Conservation (phyloP, 1,284 basidiomycete species). For the Rhizoctonia solani region DNA sequence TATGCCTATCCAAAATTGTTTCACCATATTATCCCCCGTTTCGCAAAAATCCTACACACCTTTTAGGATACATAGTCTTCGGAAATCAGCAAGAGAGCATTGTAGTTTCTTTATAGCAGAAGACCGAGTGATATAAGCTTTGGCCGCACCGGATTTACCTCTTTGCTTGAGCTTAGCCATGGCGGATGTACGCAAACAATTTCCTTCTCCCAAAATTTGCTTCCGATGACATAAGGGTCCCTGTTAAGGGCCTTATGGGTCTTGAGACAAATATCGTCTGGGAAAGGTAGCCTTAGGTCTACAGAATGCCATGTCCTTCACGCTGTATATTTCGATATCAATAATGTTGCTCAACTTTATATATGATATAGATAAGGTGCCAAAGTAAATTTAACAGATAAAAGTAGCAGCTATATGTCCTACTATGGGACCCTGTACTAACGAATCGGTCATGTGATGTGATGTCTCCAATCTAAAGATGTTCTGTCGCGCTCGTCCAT, state of each 20-base stretch:
- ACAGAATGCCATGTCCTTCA: too few relatives aligned
- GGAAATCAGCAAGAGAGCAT: constrained; percentile 95
- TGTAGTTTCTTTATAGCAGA: constrained; percentile 91
- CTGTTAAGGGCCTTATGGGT: background rate
- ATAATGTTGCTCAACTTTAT: too few relatives aligned
- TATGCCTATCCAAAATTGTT: constrained; percentile 67
- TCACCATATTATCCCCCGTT: constrained; percentile 19
- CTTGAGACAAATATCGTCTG: too few relatives aligned
- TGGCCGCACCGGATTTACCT: constrained; percentile 92
- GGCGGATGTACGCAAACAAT: constrained; percentile 13
- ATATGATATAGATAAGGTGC: too few relatives aligned
- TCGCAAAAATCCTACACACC: constrained; percentile 55
- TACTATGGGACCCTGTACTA: too few relatives aligned
- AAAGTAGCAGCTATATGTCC: too few relatives aligned
- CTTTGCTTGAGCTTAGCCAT: constrained; percentile 92
- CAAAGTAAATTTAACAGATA: too few relatives aligned
- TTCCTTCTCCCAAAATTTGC: constrained; percentile 31
- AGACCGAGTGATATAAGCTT: constrained; percentile 92
- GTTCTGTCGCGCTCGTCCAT: constrained; percentile 3
- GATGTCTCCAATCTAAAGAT: too few relatives aligned
- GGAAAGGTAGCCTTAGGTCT: too few relatives aligned
- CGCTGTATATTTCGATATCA: too few relatives aligned
- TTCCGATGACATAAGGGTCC: constrained; percentile 5
- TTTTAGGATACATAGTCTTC: constrained; percentile 96
- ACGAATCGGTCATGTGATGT: too few relatives aligned